These are phyloP conservation scores for Fusarium torulosum DNA, from an alignment of 2,329 filamentous ascomycete species.

Conservation along the genomic window DNA sequence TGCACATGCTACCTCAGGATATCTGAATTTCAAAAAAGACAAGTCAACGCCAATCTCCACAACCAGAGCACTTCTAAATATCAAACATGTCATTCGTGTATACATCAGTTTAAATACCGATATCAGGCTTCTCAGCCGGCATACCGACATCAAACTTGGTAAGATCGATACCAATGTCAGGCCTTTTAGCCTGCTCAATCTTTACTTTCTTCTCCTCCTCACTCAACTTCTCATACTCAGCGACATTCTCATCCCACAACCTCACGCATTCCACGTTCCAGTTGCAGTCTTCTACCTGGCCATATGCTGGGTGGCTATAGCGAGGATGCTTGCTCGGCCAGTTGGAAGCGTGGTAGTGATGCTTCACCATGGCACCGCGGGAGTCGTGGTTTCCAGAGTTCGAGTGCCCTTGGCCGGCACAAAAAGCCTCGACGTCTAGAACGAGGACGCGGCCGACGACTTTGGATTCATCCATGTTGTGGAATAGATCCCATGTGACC, in stretches of 20 bases:
- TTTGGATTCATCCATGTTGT: constrained; percentile 74
- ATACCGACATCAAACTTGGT: not conserved
- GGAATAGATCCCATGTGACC: constrained; percentile 74
- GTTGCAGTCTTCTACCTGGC: constrained; percentile 78
- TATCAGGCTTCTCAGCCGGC: constrained; percentile 42
- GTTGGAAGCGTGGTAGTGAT: constrained; percentile 80
- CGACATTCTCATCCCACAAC: constrained; percentile 74
- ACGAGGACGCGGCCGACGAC: constrained; percentile 74
- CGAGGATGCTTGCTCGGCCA: constrained; percentile 77
- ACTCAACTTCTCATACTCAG: constrained; percentile 68
- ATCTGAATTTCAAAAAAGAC: constrained; percentile 21
- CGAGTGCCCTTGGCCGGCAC: constrained; percentile 79
- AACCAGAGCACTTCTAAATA: constrained; percentile 9
- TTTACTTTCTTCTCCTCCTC: constrained; percentile 70
- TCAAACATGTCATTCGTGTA: constrained; percentile 4
- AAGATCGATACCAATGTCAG: not conserved
- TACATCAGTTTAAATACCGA: constrained; percentile 5
- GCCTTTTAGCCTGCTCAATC: constrained; percentile 52
- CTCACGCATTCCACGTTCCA: constrained; percentile 74
- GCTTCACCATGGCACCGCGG: constrained; percentile 75
- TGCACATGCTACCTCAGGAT: constrained; percentile 9
- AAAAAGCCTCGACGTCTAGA: constrained; percentile 78
- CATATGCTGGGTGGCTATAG: constrained; percentile 76
- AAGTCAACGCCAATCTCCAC: constrained; percentile 23
- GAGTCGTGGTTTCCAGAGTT: constrained; percentile 78